Evolutionary conservation across 2,329 filamentous ascomycete genomes (phyloP).

Genomic region (Fusarium devonianum): DNA sequence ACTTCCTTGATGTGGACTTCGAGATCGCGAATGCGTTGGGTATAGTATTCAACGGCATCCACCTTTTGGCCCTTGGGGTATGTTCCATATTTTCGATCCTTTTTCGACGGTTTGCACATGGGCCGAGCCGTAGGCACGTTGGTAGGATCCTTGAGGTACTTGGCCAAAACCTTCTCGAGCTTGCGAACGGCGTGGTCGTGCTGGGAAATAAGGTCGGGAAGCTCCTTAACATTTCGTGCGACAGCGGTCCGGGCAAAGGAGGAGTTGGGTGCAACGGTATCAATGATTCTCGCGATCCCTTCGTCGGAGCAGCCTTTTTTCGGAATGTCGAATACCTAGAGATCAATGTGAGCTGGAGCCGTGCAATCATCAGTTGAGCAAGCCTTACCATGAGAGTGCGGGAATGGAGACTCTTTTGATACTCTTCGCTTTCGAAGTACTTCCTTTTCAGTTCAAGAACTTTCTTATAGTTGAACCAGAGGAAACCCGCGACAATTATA

Average conservation of each 20-base stretch:
- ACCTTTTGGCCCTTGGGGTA: constrained; percentile 77
- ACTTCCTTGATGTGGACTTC: constrained; percentile 87
- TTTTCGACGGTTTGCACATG: constrained; percentile 79
- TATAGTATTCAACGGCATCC: constrained; percentile 94
- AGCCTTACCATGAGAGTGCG: constrained; percentile 67
- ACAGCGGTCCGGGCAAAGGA: constrained; percentile 82
- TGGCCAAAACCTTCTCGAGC: constrained; percentile 83
- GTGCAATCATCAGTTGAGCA: not conserved
- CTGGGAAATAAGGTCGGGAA: constrained; percentile 84
- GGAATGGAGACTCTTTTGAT: constrained; percentile 86
- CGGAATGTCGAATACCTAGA: constrained; percentile 82
- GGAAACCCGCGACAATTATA: constrained; percentile 76
- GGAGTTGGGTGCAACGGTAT: constrained; percentile 78
- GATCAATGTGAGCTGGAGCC: constrained; percentile 14
- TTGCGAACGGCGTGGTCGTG: constrained; percentile 82
- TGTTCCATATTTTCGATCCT: constrained; percentile 71
- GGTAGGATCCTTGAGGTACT: constrained; percentile 87
- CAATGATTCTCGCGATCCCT: constrained; percentile 83
- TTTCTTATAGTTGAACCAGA: constrained; percentile 90
- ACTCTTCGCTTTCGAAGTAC: constrained; percentile 87
- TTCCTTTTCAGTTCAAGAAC: constrained; percentile 73
- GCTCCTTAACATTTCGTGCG: constrained; percentile 88
- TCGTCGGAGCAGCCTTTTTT: constrained; percentile 81
- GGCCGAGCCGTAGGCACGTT: constrained; percentile 80
- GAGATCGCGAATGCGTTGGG: constrained; percentile 80